These are phyloP conservation scores for Lipomyces chichibuensis DNA, from an alignment of 805 yeast genomes.

Conservation along the genomic window DNA sequence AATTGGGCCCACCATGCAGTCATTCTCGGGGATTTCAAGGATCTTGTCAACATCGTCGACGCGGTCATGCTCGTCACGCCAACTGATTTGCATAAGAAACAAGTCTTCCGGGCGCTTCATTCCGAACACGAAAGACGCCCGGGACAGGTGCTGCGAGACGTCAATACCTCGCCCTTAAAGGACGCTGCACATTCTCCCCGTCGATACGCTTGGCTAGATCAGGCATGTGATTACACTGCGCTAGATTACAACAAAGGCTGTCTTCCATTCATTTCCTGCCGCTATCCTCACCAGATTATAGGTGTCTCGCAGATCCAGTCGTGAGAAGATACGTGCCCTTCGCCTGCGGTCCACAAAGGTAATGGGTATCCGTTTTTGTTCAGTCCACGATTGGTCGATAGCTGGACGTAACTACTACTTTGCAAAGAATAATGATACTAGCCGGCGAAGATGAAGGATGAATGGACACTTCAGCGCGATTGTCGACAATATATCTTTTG, in stretches of 20 bases:
- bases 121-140: too few species aligned
- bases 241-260: constrained; percentile 16
- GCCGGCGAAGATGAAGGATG: background rate
- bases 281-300: constrained; percentile 11
- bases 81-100: too few species aligned
- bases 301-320: background rate
- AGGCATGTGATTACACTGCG: too few species aligned
- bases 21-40: too few species aligned
- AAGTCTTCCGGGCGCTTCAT: too few species aligned
- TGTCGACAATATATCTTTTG: background rate
- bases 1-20: too few species aligned
- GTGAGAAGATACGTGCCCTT: background rate
- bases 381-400: constrained; percentile 13
- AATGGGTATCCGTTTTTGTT: constrained; percentile 17
- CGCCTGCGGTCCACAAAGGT: constrained; percentile 3
- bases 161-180: too few species aligned
- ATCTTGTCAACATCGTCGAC: too few species aligned
- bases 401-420: constrained; percentile 31
- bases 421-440: constrained; percentile 32
- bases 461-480: background rate
- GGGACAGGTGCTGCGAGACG: too few species aligned
- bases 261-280: constrained; percentile 23
- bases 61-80: too few species aligned
- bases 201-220: too few species aligned
- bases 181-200: too few species aligned